Conservation (phyloP, 148 eudicot species). For the Vaccinium macrocarpon region DNA sequence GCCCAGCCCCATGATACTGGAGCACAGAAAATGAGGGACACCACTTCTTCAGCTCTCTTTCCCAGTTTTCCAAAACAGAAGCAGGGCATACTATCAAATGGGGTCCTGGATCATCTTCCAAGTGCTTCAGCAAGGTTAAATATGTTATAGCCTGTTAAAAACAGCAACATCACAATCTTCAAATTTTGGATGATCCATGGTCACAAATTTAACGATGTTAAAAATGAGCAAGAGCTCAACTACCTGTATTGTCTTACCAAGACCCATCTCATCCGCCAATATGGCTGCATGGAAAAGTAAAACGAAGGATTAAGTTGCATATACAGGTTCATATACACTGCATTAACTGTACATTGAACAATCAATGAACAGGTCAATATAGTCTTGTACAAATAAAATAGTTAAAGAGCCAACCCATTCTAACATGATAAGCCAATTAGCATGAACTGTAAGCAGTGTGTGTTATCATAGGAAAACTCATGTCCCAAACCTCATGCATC, state of each 20-base stretch:
- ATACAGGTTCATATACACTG: neutral
- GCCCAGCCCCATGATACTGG: constrained; percentile 86
- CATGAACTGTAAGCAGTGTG: neutral
- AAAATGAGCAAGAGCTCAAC: constrained; percentile 12
- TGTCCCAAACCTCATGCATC: neutral
- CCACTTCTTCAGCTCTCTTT: constrained; percentile 93
- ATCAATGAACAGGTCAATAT: neutral
- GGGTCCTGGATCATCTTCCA: constrained; percentile 93
- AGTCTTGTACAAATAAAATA: neutral
- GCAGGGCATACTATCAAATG: constrained; percentile 97
- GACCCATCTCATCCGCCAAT: constrained; percentile 99
- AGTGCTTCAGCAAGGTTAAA: constrained; percentile 75
- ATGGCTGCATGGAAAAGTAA: constrained; percentile 61
- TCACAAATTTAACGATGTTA: neutral
- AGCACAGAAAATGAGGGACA: constrained; percentile 83
- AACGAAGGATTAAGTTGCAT: constrained; percentile 11
- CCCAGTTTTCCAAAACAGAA: constrained; percentile 97
- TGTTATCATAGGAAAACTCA: constrained; percentile 1
- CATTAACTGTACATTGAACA: neutral
- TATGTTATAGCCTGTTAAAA: constrained; percentile 83
- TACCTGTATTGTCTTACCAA: constrained; percentile 98
- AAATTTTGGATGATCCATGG: constrained; percentile 14
- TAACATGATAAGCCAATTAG: neutral
- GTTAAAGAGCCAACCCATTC: neutral
- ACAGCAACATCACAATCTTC: neutral